Evolutionary conservation across 2,329 filamentous ascomycete genomes (phyloP).

Genomic region (Colletotrichum shisoi): DNA sequence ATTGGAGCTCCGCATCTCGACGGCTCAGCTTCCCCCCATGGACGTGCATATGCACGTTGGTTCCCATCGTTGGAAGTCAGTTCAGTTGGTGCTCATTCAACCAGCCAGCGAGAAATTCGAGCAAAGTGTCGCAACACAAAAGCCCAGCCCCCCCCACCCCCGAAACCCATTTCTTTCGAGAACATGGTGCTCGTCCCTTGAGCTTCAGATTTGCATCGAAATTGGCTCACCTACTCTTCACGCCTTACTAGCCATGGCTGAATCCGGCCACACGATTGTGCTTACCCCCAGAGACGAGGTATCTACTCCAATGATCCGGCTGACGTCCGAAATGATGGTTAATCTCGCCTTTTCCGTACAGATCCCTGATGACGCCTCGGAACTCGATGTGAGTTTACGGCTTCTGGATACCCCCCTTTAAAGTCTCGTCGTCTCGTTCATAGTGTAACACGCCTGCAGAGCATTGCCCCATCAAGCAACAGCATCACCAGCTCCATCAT

Average conservation of each 20-base stretch:
- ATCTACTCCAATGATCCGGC: background rate
- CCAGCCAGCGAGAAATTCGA: background rate
- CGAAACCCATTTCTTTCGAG: background rate
- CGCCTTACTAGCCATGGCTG: background rate
- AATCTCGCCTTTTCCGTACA: background rate
- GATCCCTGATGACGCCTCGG: too few relatives aligned
- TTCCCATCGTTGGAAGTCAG: too few relatives aligned
- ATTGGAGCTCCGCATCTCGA: background rate
- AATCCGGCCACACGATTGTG: background rate
- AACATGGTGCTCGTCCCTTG: background rate
- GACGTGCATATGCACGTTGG: background rate
- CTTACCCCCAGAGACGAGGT: conserved; percentile 2
- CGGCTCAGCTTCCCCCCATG: background rate
- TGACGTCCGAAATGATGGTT: background rate
- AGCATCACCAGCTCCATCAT: conserved; percentile 48
- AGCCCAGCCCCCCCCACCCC: too few relatives aligned
- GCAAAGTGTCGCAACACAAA: too few relatives aligned
- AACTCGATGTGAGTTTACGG: too few relatives aligned
- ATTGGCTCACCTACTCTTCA: background rate
- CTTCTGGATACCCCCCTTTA: too few relatives aligned
- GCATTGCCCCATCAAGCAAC: conserved; percentile 40
- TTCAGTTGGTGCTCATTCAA: background rate
- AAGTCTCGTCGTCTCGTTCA: too few relatives aligned
- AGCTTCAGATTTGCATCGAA: background rate
- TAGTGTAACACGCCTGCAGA: background rate